Evolutionary conservation across 176 grass and related monocot genomes (phyloP), one percentile per base, ranked within the genome.

Genomic region (Zoysia pacifica): DNA sequence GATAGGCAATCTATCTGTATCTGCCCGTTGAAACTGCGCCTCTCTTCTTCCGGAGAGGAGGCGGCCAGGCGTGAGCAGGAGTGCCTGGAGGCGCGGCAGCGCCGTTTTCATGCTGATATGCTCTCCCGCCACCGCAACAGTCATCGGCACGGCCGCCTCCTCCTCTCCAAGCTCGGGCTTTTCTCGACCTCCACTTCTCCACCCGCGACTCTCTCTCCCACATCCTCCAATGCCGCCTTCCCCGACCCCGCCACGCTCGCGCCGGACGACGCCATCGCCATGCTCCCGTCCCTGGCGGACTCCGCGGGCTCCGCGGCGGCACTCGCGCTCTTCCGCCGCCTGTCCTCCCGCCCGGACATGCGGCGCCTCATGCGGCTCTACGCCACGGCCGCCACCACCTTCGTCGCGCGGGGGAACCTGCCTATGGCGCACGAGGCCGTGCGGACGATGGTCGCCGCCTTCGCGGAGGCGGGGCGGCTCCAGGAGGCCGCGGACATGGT

Each of bases 361-460:
- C 79, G 87, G 62, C 51, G 56, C 64, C 87, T 97, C 44, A 88
- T 94, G 90, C 86, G 90, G 5, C 87, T 98, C 63, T 98, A 98
- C 65, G 86, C 92, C 65, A 91, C 90, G 2, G 86, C 90, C 8
- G 90, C 85, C 35, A 82, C 85, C 49, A 45, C 81, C n/a, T 89
- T 98, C 85, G 51, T 94, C 40, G 80, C 66, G 61, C 84, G 90
- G 40, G 83, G 83, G 15, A 91, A 84, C 79, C 65, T 87, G 9
- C 86, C 89, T 10, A 94, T 90, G 87, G 95, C 95, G 36, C 91
- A 97, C 72, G 94, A 94, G 87, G 87, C 77, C 18, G 86, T 92
- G 89, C 89, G 91, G 60, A 46, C 81, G 6, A 89, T 91, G 91
- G 86, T 87, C 18, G 80, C 65, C 48, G 85, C 83, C 55, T 97